Base-by-base conservation (phyloP, 495 filamentous ascomycete genomes). In the Pyrenula massariospora region DNA sequence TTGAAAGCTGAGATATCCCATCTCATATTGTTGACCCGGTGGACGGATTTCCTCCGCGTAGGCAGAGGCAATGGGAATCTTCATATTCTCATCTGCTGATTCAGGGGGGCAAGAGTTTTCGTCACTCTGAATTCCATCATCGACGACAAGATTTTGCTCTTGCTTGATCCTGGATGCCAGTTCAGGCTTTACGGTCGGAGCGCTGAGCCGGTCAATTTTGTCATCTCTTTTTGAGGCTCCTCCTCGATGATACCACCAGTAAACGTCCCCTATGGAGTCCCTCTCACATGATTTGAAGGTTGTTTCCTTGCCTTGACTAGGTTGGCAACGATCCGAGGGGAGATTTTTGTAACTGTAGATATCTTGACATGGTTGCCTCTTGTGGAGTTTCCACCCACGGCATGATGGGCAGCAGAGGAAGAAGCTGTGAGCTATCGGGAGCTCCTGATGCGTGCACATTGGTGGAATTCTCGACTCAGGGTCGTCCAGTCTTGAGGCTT, bases 121-220 rank as follows among this genome's bases (percentile, higher is more conserved):
- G 25, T 66, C 54, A 12, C 54, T 64, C 31, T 8, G 31, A 42
- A 42, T 8, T 42, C 8, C 5, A 42, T 42, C 15, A 5, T 42
- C 31, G 31, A 5, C 15, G 15, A 42, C 8, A 8, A 42, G 15
- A 15, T 15, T 42, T 15, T 5, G 5, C 31, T 42, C 31, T 42
- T 42, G 31, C 15, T 42, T 42, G 31, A 42, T 15, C 15, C 5
- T 15, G 8, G 31, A 42, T 42, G 5, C 31, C 31, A n/a, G n/a
- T n/a, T n/a, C n/a, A n/a, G n/a, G n/a, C n/a, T n/a, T n/a, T n/a
- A n/a, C n/a, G n/a, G n/a, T n/a, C n/a, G n/a, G n/a, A n/a, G n/a
- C n/a, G n/a, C n/a, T n/a, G n/a, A n/a, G n/a, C n/a, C 15, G 31
- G 31, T 42, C 31, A 8, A 15, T 42, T 42, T 42, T 42, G 31